Percentiles rank a stretch among this genome's conserved stretches.
Conservation (phyloP, 2,329 filamentous ascomycete species). For the Xylaria sp. region DNA sequence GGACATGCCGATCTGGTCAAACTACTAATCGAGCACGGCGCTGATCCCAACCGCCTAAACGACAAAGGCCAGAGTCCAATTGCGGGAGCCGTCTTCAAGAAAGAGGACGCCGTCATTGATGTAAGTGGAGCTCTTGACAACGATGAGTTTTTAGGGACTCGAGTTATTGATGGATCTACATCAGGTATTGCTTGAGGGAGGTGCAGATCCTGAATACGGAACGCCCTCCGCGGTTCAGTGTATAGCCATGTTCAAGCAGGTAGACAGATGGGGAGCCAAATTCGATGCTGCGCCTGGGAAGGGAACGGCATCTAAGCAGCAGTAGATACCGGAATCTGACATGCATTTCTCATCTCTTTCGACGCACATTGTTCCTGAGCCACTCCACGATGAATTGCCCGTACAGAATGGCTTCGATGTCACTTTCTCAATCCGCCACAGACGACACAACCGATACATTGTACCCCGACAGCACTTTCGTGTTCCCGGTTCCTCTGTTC, state of each 20-base stretch:
- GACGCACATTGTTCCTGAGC: neutral
- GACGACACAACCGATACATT: neutral
- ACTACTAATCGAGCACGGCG: constrained; percentile 56
- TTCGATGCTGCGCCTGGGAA: constrained; percentile 46
- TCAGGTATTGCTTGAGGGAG: constrained; percentile 45
- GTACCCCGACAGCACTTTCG: neutral
- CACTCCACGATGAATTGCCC: no score
- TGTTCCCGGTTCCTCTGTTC: neutral
- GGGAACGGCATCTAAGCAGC: constrained; percentile 35
- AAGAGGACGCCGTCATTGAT: constrained; percentile 58
- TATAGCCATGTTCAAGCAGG: constrained; percentile 48
- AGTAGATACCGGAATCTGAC: neutral
- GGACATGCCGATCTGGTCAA: constrained; percentile 57
- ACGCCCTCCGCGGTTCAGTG: constrained; percentile 45
- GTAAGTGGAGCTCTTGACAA: constrained; percentile 28
- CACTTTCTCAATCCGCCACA: neutral
- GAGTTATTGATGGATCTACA: constrained; percentile 1
- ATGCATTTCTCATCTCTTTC: neutral
- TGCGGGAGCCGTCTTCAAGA: constrained; percentile 69
- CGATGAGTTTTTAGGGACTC: neutral
- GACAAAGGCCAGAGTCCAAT: constrained; percentile 63
- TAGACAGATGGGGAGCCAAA: constrained; percentile 44
- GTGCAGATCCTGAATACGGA: constrained; percentile 51
- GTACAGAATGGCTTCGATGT: neutral
- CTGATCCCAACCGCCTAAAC: constrained; percentile 63